Evolutionary conservation across 163 green algal species (phyloP).

Genomic region (Chlorella variabilis): DNA sequence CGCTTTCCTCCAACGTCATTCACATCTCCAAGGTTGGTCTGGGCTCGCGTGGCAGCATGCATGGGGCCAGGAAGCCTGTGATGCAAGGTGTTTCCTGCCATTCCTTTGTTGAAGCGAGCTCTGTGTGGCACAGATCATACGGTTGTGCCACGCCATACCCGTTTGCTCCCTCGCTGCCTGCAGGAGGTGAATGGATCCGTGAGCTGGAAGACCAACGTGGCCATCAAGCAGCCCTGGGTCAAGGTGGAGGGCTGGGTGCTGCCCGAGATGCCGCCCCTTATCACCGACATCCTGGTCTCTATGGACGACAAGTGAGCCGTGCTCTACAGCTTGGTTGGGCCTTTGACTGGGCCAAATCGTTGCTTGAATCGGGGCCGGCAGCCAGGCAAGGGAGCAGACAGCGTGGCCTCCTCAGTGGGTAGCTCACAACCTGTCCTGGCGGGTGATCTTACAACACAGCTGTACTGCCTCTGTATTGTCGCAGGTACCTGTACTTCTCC

Average conservation of each 20-base stretch:
- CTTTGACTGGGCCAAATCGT: background rate
- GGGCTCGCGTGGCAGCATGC: too few relatives aligned
- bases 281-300: conserved; percentile 90
- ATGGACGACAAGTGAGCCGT: conserved; percentile 71
- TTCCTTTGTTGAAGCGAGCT: too few relatives aligned
- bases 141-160: too few relatives aligned
- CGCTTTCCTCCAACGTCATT: conserved; percentile 81
- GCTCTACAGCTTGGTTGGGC: too few relatives aligned
- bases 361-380: too few relatives aligned
- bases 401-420: background rate
- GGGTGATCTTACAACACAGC: too few relatives aligned
- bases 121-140: too few relatives aligned
- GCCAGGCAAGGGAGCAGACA: too few relatives aligned
- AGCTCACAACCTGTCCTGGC: background rate
- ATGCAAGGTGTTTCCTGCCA: too few relatives aligned
- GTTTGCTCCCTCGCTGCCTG: too few relatives aligned
- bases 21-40: conserved; percentile 65
- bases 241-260: conserved; percentile 80
- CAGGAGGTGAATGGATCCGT: conserved; percentile 29
- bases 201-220: conserved; percentile 57
- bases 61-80: too few relatives aligned
- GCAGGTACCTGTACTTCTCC: conserved; percentile 73
- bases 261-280: conserved; percentile 82
- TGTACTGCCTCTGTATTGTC: background rate
- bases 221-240: conserved; percentile 63